Base-by-base conservation (phyloP, 805 yeast species). In the Wickerhamiella parazyma region DNA sequence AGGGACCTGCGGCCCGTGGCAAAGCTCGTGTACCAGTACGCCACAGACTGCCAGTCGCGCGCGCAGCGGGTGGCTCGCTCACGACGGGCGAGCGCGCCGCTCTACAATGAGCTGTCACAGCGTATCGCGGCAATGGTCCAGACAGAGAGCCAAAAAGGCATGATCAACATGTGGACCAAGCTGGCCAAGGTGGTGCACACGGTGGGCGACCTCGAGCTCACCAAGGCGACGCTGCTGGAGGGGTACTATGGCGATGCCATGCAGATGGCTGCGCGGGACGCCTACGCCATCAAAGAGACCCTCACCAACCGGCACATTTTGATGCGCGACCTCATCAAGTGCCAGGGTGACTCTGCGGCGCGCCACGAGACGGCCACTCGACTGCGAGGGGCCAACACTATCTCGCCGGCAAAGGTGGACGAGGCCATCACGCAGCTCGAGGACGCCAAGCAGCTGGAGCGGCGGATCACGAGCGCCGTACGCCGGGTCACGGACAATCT, bases 261-360 rank as follows among this genome's bases (percentile, higher is more conserved):
- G 12, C 74, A 69, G 45, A 66, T 72, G 53, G 65, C 85, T 22
- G 65, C 75, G 3, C 72, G 73, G 48, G 95, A 87, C 53, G 79
- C 91, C 12, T 91, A 79, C 59, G 78, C 80, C 46, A 80, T 87
- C 45, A 91, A 91, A 60, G 98, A 91, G 62, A 80, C 95, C 0
- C 66, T 91, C 44, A 91, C 98, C 0, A 87, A 89, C 62, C 70
- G 98, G 47, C 95, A 91, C 59, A 67, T 91, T 45, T 63, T 89
- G 31, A 91, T 91, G 95, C 72, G 96, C 43, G 98, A 91, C 51
- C 66, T 85, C 41, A 55, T 73, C 25, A 80, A 75, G 55, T 87
- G 95, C 1, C 94, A 87, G 59, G 74, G 76, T 6, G 74, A 69
- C 45, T 76, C 94, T 1, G 75, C 72, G 51, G 63, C 72, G 24